These are phyloP conservation scores for Stagonosporopsis chrysanthemi DNA, from an alignment of 2,329 filamentous ascomycete genomes.

Conservation along the genomic window DNA sequence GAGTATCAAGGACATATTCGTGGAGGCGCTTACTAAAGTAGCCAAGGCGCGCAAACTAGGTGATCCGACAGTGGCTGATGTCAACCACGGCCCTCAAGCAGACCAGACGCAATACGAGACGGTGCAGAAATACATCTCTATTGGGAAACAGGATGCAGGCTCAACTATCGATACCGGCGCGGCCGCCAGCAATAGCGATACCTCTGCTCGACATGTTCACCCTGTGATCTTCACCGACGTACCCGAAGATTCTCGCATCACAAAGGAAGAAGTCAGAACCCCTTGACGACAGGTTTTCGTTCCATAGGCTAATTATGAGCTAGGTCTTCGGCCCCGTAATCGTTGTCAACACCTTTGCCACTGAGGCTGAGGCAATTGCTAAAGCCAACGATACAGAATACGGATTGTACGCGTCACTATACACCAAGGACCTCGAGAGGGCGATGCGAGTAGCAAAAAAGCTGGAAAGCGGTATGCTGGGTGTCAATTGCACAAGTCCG, in stretches of 20 bases:
- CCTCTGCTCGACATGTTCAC: conserved; percentile 54
- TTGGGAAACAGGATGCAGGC: conserved; percentile 54
- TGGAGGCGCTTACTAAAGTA: conserved; percentile 26
- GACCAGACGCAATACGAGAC: conserved; percentile 34
- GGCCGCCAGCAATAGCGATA: conserved; percentile 27
- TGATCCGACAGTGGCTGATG: conserved; percentile 24
- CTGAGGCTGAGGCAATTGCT: conserved; percentile 45
- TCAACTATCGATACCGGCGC: conserved; percentile 46
- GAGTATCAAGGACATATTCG: conserved; percentile 53
- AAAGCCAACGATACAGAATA: conserved; percentile 51
- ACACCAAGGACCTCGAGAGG: conserved; percentile 42
- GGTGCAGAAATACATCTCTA: conserved; percentile 35
- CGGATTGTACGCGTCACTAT: conserved; percentile 49
- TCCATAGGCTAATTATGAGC: background rate
- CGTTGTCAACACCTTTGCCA: conserved; percentile 47
- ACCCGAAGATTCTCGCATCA: conserved; percentile 50
- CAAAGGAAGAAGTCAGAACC: conserved; percentile 40
- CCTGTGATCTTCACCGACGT: conserved; percentile 58
- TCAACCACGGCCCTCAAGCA: conserved; percentile 36
- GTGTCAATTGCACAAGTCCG: conserved; percentile 47
- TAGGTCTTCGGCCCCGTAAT: conserved; percentile 50
- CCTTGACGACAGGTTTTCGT: background rate
- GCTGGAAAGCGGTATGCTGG: conserved; percentile 48
- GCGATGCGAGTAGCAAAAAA: conserved; percentile 48
- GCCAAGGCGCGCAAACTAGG: conserved; percentile 29